phyloP scores from a whole-genome alignment of 495 filamentous ascomycete species.

The Friedmanniomyces simplex region DNA sequence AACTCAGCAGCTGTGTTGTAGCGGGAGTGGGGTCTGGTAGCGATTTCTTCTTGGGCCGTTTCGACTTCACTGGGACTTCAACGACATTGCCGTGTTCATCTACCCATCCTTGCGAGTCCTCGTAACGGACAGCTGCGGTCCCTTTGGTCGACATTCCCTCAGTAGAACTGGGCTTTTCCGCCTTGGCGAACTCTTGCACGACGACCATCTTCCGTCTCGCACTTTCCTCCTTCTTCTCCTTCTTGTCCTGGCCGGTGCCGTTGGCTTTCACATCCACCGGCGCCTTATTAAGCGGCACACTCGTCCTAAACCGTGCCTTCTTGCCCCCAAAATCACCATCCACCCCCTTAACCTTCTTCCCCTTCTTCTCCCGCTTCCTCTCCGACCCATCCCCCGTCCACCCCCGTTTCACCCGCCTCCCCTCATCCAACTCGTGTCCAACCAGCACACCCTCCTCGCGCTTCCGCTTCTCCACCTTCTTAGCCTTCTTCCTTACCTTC shows the following conservation, averaged over 20 bases:
- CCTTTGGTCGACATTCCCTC: conserved; percentile 40
- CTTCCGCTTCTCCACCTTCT: conserved; percentile 49
- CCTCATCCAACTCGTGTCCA: conserved; percentile 61
- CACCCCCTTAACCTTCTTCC: conserved; percentile 37
- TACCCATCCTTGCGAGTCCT: conserved; percentile 82
- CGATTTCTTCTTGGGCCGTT: conserved; percentile 17
- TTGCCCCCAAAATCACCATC: neutral
- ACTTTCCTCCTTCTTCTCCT: conserved; percentile 42
- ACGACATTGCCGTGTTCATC: conserved; percentile 68
- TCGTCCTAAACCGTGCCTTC: conserved; percentile 16
- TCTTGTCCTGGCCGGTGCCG: conserved; percentile 31
- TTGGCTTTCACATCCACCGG: conserved; percentile 26
- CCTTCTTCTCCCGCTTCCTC: conserved; percentile 35
- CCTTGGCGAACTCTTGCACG: conserved; percentile 74
- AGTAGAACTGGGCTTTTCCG: conserved; percentile 66
- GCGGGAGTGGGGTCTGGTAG: conserved; percentile 5
- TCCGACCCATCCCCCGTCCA: conserved; percentile 58
- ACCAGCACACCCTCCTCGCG: conserved; percentile 50
- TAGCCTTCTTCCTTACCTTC: conserved; percentile 28
- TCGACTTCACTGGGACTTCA: conserved; percentile 38
- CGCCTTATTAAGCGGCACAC: conserved; percentile 8
- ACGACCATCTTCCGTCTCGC: conserved; percentile 47
- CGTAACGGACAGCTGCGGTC: conserved; percentile 42
- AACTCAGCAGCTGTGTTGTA: neutral
- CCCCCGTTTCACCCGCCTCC: conserved; percentile 73